These are phyloP conservation scores for Apodospora peruviana DNA, from an alignment of 495 filamentous ascomycete genomes.

Conservation along the genomic window DNA sequence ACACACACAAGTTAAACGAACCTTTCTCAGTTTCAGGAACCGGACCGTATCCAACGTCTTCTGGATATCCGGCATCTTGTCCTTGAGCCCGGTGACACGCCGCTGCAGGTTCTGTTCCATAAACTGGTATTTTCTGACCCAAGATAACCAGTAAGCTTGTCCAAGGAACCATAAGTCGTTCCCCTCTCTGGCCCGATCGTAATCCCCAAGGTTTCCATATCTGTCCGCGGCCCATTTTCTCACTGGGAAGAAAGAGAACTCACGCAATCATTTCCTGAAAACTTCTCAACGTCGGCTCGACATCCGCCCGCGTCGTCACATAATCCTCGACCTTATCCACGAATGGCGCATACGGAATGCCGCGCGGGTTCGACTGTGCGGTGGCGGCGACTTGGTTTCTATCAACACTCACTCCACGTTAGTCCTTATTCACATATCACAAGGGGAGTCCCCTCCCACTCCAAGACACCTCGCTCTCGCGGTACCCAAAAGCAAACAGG, in stretches of 20 bases:
- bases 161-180: too few species aligned
- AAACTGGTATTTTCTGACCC: constrained; percentile 88
- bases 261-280: constrained; percentile 99
- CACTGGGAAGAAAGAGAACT: constrained; percentile 16
- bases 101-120: constrained; percentile 93
- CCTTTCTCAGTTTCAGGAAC: constrained; percentile 70
- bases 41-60: constrained; percentile 93
- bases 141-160: constrained; percentile 2
- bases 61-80: constrained; percentile 95
- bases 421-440: not conserved
- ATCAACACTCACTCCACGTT: not conserved
- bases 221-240: too few species aligned
- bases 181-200: too few species aligned
- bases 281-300: constrained; percentile 80
- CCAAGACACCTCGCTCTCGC: not conserved
- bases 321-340: constrained; percentile 96
- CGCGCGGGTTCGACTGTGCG: constrained; percentile 75
- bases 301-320: constrained; percentile 76
- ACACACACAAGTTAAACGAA: constrained; percentile 22
- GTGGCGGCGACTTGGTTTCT: constrained; percentile 16
- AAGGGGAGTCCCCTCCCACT: not conserved
- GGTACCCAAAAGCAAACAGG: not conserved
- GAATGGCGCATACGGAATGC: constrained; percentile 92
- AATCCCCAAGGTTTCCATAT: too few species aligned
- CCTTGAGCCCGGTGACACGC: constrained; percentile 73